Evolutionary conservation across 129 eudicot species (phyloP).

Genomic region (Pittosporum tobira): DNA sequence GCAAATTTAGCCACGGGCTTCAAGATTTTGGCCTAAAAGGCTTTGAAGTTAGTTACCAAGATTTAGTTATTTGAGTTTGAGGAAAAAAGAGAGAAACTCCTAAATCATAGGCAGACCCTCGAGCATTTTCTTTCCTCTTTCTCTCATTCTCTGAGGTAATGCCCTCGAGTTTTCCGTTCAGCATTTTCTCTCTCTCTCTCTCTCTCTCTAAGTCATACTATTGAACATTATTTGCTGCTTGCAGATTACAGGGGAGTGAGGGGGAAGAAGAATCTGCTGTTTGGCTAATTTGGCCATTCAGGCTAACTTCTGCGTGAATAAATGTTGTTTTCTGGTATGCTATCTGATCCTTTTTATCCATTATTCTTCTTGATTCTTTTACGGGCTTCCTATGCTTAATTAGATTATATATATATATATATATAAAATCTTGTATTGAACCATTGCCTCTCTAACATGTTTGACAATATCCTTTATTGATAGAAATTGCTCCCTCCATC

Average conservation of each 20-base stretch:
- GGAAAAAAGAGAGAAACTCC: too few relatives aligned
- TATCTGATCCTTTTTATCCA: not conserved
- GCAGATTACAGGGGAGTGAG: conserved; percentile 12
- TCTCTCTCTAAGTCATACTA: not conserved
- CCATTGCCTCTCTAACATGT: too few relatives aligned
- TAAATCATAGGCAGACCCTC: conserved; percentile 6
- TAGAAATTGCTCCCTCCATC: too few relatives aligned
- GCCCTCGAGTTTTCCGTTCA: too few relatives aligned
- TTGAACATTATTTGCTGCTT: not conserved
- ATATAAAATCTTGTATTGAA: too few relatives aligned
- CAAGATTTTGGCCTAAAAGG: too few relatives aligned
- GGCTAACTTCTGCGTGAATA: not conserved
- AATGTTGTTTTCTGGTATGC: not conserved
- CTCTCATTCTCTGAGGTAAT: not conserved
- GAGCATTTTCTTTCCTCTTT: not conserved
- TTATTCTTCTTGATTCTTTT: not conserved
- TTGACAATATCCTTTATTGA: too few relatives aligned
- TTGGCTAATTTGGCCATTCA: conserved; percentile 6
- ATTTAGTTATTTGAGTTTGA: too few relatives aligned
- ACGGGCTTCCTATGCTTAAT: not conserved
- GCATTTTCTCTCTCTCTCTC: too few relatives aligned
- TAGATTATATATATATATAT: too few relatives aligned
- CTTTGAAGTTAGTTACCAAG: too few relatives aligned
- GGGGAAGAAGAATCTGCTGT: conserved; percentile 20
- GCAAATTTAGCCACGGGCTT: too few relatives aligned